Percentiles rank a stretch among this genome's conserved stretches.
phyloP scores from a whole-genome alignment of 129 eudicot genomes.

The Flaveria robusta region DNA sequence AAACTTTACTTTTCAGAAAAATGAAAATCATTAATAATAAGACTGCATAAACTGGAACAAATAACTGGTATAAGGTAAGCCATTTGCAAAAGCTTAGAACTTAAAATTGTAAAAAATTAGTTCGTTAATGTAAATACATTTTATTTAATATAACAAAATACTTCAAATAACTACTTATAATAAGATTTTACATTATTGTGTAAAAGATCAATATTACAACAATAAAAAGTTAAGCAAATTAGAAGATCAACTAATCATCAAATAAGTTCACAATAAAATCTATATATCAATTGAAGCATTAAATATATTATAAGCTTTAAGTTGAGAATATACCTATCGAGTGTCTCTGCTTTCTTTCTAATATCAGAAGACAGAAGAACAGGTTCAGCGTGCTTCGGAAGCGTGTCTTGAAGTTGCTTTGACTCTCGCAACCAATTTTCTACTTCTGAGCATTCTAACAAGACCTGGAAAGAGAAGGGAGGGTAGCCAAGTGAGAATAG shows the following conservation, averaged over 20 bases:
- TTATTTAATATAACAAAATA: too few species aligned
- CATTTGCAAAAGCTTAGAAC: neutral
- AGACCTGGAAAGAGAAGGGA: constrained; percentile 42
- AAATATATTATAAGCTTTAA: neutral
- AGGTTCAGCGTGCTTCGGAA: constrained; percentile 77
- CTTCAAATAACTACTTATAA: too few species aligned
- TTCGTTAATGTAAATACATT: too few species aligned
- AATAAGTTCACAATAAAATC: neutral
- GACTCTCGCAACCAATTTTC: constrained; percentile 90
- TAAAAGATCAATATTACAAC: neutral
- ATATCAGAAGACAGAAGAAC: constrained; percentile 71
- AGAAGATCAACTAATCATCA: neutral
- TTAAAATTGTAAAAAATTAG: too few species aligned
- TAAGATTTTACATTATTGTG: neutral
- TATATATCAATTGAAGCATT: neutral
- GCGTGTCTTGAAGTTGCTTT: constrained; percentile 67
- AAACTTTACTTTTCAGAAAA: neutral
- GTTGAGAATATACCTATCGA: constrained; percentile 57
- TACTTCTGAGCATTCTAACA: constrained; percentile 80
- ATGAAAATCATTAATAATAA: neutral
- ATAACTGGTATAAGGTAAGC: neutral
- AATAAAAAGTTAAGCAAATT: neutral
- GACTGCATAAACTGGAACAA: neutral
- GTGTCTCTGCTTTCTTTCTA: constrained; percentile 67
- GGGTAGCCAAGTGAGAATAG: neutral